phyloP scores from a whole-genome alignment of 1,284 basidiomycete genomes.

The Coriolopsis trogii region DNA sequence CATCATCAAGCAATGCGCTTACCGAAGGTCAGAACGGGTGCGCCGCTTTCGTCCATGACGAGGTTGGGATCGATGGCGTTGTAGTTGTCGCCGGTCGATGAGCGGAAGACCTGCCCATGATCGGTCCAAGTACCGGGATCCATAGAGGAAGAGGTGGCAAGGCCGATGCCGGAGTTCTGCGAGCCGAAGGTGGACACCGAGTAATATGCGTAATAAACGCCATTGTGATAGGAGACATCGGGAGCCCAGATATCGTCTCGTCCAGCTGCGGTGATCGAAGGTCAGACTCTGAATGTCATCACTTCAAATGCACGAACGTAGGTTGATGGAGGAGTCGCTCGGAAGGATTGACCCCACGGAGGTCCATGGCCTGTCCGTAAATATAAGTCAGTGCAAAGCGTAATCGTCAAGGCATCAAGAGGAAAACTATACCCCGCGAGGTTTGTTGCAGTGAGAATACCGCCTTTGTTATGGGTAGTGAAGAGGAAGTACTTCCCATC shows the following conservation, averaged over 20 bases:
- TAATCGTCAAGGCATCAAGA: not conserved
- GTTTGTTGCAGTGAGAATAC: conserved; percentile 22
- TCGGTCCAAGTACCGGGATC: conserved; percentile 40
- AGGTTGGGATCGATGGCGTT: conserved; percentile 33
- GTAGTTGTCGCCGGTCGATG: conserved; percentile 32
- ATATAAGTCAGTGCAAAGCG: not conserved
- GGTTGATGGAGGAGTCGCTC: conserved; percentile 18
- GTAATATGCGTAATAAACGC: conserved; percentile 35
- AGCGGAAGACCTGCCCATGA: conserved; percentile 36
- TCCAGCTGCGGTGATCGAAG: conserved; percentile 9
- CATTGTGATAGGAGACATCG: conserved; percentile 24
- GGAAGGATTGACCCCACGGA: conserved; percentile 24
- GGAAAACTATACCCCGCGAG: conserved; percentile 22
- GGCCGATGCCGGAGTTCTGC: conserved; percentile 39
- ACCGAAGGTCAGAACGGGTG: conserved; percentile 17
- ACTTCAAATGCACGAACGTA: conserved; percentile 4
- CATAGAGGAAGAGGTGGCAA: conserved; percentile 38
- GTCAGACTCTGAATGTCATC: not conserved
- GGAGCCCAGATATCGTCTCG: conserved; percentile 28
- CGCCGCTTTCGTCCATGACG: conserved; percentile 15
- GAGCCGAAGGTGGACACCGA: conserved; percentile 37
- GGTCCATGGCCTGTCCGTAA: conserved; percentile 21
- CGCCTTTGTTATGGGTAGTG: conserved; percentile 22
- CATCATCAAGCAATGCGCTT: not conserved
- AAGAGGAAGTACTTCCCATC: conserved; percentile 28